These are phyloP conservation scores for Aureobasidium sp. DNA, from an alignment of 2,329 filamentous ascomycete genomes.

Conservation along the genomic window DNA sequence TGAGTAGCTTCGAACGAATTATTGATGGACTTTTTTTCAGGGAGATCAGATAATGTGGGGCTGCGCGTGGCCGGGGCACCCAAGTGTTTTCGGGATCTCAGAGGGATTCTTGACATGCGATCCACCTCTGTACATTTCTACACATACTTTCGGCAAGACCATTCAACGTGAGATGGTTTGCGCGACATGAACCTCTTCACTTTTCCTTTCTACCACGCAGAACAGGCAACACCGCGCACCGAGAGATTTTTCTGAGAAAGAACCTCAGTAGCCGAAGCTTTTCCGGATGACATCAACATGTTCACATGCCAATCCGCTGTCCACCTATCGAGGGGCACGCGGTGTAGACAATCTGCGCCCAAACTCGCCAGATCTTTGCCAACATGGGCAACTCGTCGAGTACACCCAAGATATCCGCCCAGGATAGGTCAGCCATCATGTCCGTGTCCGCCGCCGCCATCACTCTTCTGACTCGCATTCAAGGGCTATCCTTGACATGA, in stretches of 20 bases:
- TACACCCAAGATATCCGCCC: conserved; percentile 60
- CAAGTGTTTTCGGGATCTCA: neutral
- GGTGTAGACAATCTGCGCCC: neutral
- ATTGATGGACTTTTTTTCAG: conserved; percentile 12
- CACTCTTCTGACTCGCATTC: conserved; percentile 17
- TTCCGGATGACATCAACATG: conserved; percentile 11
- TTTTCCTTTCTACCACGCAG: neutral
- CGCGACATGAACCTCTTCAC: neutral
- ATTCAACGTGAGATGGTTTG: neutral
- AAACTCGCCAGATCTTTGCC: neutral
- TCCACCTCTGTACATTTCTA: neutral
- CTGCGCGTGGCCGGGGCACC: neutral
- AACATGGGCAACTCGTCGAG: conserved; percentile 56
- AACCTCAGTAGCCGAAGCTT: conserved; percentile 1
- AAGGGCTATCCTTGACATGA: conserved; percentile 95
- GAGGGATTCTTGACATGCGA: neutral
- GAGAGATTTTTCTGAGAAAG: neutral
- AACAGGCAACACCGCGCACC: neutral
- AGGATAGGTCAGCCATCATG: conserved; percentile 66
- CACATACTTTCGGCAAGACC: neutral
- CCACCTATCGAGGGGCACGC: neutral
- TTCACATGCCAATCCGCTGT: neutral
- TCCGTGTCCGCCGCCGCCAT: neutral
- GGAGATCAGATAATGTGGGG: neutral
- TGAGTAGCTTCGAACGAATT: neutral